A percentile compares a stretch with the other conserved stretches of the same genome.
phyloP scores from a whole-genome alignment of 805 yeast species.

The Scheffersomyces amazonensis region DNA sequence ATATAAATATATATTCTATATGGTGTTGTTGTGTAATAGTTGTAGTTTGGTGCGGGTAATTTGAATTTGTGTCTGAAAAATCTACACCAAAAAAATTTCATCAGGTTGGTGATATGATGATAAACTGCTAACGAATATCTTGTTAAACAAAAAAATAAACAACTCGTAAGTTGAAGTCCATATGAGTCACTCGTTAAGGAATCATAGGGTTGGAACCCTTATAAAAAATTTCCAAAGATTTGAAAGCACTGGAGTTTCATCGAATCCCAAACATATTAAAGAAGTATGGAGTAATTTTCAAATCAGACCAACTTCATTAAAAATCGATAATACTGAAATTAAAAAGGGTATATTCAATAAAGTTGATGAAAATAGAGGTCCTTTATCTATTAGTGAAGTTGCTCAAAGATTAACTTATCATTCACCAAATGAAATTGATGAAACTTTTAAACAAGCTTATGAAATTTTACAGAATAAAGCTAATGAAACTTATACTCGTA shows the following conservation, averaged over 20 bases:
- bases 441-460: constrained; percentile 70
- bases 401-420: constrained; percentile 51
- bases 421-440: constrained; percentile 68
- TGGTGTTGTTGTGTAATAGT: no score
- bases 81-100: no score
- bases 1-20: no score
- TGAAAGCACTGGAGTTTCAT: not conserved
- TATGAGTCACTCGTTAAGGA: not conserved
- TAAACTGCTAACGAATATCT: no score
- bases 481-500: constrained; percentile 32
- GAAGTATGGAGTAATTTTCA: constrained; percentile 34
- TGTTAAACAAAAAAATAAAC: no score
- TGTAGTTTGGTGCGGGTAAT: no score
- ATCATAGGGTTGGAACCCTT: not conserved
- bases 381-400: constrained; percentile 46
- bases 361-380: constrained; percentile 39
- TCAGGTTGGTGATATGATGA: no score
- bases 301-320: constrained; percentile 25
- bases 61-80: no score
- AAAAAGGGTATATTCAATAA: constrained; percentile 21
- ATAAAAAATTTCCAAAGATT: not conserved
- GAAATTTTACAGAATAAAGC: constrained; percentile 53
- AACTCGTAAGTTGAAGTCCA: no score
- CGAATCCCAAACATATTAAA: not conserved
- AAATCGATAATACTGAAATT: constrained; percentile 16